Conservation (phyloP, 305 asterid species). For the Withania somnifera region DNA sequence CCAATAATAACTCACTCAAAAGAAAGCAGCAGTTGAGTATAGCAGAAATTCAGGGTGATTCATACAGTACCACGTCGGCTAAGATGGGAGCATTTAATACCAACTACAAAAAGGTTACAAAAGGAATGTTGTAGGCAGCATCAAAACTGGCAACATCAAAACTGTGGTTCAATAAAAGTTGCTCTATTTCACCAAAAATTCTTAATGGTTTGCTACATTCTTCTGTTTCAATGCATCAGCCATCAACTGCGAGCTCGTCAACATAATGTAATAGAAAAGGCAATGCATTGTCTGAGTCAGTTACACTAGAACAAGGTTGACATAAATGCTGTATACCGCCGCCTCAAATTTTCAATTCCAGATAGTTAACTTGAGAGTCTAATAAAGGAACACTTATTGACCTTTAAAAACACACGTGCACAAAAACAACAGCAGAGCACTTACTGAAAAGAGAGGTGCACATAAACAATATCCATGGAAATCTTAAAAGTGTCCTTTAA, state of each 20-base stretch:
- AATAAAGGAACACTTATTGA: neutral
- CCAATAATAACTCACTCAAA: neutral
- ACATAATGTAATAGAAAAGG: neutral
- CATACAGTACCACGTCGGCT: neutral
- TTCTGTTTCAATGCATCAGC: neutral
- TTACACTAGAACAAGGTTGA: neutral
- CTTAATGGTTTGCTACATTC: neutral
- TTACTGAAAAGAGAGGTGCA: neutral
- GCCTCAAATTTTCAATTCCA: neutral
- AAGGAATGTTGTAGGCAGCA: neutral
- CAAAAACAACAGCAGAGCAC: neutral
- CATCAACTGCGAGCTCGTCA: neutral
- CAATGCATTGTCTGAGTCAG: neutral
- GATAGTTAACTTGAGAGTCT: neutral
- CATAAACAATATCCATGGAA: neutral
- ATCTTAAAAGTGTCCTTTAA: neutral
- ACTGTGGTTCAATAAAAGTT: neutral
- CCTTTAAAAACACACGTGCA: neutral
- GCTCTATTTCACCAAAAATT: neutral
- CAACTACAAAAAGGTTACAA: neutral
- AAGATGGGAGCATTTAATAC: neutral
- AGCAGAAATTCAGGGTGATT: neutral
- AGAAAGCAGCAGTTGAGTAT: neutral
- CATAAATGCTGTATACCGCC: neutral
- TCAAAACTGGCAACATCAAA: neutral